Base-by-base conservation (phyloP, 352 stramenopile genomes). In the Pythium chondricola region DNA sequence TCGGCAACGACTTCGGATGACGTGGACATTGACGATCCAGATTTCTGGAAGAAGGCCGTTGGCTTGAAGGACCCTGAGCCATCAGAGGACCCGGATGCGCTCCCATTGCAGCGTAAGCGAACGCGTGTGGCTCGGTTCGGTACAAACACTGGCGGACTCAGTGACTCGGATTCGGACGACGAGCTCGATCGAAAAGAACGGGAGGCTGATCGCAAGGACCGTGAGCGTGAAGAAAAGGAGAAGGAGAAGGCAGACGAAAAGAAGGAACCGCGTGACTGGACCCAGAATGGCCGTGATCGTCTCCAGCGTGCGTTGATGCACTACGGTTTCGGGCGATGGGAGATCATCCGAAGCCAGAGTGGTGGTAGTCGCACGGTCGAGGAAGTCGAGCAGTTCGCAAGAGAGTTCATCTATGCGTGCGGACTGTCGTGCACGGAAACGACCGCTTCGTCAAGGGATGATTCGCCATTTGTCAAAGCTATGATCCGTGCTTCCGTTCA, bases 11-110 rank as follows among this genome's bases (percentile, higher is more conserved):
- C 74, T 2, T 89, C 77, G 0, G 81, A 97, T 52, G 90, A 98
- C 54, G 83, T 98, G n/a, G 92, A 98, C 62, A 85, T 99, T 16
- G 90, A 98, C 50, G 97, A 99, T 64, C 97, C 97, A 2, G 77
- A 98, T 46, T 99, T 99, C 52, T 99, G 97, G 97, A 97, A 98
- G 52, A 99, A 99, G 65, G 95, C 98, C 1, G 86, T 97, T 6
- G 89, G 89, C 6, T 42, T 95, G 13, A 71, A 61, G 3, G 83
- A 95, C 6, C 79, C 83, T 2, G 83, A 95, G 7, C 67, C 67
- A 6, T 40, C 63, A 3, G 83, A 88, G 52, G 43, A 65, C 1
- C 64, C 74, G 29, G 75, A 79, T 13, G 68, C 83, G 16, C 56
- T 95, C 5, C 83, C 81, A 6, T 65, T 88, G 38, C 83, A 95